phyloP scores from a whole-genome alignment of 768 basidiomycete species.

The Pleurotus salmoneostramineus region DNA sequence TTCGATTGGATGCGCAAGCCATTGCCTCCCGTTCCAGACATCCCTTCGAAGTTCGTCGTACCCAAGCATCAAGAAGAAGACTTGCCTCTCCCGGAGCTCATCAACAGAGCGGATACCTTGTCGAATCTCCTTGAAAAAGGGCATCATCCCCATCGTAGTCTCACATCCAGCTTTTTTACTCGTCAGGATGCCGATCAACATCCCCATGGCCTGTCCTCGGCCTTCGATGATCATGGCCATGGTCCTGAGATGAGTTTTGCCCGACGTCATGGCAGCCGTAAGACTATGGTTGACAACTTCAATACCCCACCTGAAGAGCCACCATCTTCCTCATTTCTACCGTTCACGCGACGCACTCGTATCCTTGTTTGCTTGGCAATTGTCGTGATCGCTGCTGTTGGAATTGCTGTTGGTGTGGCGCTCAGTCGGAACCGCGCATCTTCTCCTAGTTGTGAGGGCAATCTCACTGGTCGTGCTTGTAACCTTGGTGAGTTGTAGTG shows the following conservation, averaged over 20 bases:
- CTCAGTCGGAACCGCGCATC: constrained; percentile 25
- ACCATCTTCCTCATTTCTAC: background rate
- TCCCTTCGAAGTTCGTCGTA: constrained; percentile 40
- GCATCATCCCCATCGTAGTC: constrained; percentile 45
- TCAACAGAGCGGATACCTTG: constrained; percentile 42
- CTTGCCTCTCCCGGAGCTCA: constrained; percentile 49
- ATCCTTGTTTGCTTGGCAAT: constrained; percentile 28
- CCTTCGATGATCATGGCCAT: constrained; percentile 15
- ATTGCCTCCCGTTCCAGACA: constrained; percentile 54
- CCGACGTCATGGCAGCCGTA: background rate
- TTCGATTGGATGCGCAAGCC: constrained; percentile 49
- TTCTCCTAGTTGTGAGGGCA: constrained; percentile 30
- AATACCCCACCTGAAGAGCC: background rate
- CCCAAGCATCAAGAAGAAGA: constrained; percentile 41
- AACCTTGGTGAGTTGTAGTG: constrained; percentile 43
- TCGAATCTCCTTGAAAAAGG: constrained; percentile 50
- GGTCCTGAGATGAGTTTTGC: background rate
- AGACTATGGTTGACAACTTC: background rate
- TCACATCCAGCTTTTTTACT: constrained; percentile 18
- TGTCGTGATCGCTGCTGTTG: constrained; percentile 35
- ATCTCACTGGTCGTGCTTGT: constrained; percentile 47
- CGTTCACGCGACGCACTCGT: constrained; percentile 11
- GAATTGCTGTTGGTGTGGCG: constrained; percentile 41
- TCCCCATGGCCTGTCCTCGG: constrained; percentile 15
- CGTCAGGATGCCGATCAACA: background rate